Conservation (phyloP, 805 yeast species). For the Metschnikowia kofuensis region DNA sequence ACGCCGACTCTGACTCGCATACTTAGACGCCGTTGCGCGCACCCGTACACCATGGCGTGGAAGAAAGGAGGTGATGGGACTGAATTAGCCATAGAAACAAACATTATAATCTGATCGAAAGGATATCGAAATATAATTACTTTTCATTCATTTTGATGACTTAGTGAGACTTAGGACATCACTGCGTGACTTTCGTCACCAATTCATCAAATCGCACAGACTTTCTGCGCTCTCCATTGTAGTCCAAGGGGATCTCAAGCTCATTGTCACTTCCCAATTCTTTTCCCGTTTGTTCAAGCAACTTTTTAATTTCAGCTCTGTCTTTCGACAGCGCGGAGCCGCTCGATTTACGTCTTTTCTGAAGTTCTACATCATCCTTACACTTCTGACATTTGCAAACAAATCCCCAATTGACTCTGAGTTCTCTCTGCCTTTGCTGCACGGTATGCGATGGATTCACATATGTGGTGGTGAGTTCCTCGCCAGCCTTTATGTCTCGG, state of each 20-base stretch:
- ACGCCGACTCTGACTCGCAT: not conserved
- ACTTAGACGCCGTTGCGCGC: not conserved
- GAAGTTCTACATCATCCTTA: constrained; percentile 46
- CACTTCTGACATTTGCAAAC: constrained; percentile 67
- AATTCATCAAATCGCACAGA: constrained; percentile 65
- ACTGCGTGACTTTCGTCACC: constrained; percentile 31
- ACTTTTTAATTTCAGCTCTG: constrained; percentile 43
- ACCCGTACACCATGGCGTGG: not conserved
- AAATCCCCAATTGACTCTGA: constrained; percentile 80
- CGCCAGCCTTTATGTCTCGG: constrained; percentile 56
- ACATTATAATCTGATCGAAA: too few relatives aligned
- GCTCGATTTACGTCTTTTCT: constrained; percentile 47
- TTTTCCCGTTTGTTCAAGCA: constrained; percentile 39
- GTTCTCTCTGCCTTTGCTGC: constrained; percentile 58
- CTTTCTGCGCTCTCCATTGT: constrained; percentile 48
- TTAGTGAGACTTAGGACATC: not conserved
- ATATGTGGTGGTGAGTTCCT: constrained; percentile 67
- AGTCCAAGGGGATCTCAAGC: constrained; percentile 40
- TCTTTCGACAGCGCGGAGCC: constrained; percentile 20
- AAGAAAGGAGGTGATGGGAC: too few relatives aligned
- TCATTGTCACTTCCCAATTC: constrained; percentile 42
- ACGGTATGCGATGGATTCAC: constrained; percentile 65
- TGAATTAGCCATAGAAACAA: too few relatives aligned
- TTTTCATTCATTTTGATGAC: too few relatives aligned
- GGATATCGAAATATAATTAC: too few relatives aligned